Conservation (phyloP, 305 asterid genomes). For the Solanum hybrid region DNA sequence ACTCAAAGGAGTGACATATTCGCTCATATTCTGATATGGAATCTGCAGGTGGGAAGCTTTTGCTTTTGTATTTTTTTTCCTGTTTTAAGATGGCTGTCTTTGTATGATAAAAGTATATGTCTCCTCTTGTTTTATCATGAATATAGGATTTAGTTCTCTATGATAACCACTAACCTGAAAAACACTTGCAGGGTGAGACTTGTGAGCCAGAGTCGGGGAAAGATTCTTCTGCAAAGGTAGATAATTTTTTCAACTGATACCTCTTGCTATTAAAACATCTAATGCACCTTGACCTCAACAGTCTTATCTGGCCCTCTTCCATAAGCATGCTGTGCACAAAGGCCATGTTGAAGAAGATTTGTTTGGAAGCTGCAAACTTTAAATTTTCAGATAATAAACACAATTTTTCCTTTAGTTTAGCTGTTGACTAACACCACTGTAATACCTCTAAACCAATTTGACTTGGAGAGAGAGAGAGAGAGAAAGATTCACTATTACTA, state of each 20-base stretch:
- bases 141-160: conserved; percentile 15
- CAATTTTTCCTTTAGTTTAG: not conserved
- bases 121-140: conserved; percentile 6
- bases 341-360: not conserved
- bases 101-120: not conserved
- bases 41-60: conserved; percentile 62
- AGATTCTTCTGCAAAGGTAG: conserved; percentile 67
- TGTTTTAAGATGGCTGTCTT: conserved; percentile 1
- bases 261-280: not conserved
- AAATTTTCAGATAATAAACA: not conserved
- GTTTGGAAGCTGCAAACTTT: not conserved
- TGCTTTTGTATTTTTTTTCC: not conserved
- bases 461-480: not conserved
- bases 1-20: conserved; percentile 91
- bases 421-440: not conserved
- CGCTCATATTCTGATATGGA: conserved; percentile 98
- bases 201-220: conserved; percentile 58
- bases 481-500: not conserved
- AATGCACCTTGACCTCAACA: not conserved
- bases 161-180: conserved; percentile 16
- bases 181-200: conserved; percentile 66
- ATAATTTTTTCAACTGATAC: not conserved
- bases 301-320: not conserved
- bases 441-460: not conserved
- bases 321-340: not conserved